These are phyloP conservation scores for Malassezia caprae DNA, from an alignment of 1,284 basidiomycete genomes.

Conservation along the genomic window DNA sequence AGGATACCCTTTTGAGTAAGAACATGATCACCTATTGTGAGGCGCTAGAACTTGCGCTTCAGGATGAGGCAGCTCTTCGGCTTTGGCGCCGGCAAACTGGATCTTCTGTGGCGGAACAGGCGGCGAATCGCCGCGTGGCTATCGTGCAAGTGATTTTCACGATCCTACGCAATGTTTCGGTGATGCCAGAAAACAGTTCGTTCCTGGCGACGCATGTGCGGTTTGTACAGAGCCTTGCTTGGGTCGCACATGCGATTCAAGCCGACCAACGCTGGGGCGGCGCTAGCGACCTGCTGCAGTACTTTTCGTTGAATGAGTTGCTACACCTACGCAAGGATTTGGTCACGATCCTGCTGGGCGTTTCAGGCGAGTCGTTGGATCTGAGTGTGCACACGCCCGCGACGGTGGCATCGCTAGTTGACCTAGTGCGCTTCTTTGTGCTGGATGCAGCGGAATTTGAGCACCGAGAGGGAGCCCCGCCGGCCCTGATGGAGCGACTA, in stretches of 20 bases:
- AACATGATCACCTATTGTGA: slow-evolving; percentile 24
- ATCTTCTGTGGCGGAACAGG: slow-evolving; percentile 15
- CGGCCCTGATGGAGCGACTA: slow-evolving; percentile 9
- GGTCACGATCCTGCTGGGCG: slow-evolving; percentile 62
- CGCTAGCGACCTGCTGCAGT: neutral
- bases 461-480: slow-evolving; percentile 54
- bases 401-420: slow-evolving; percentile 57
- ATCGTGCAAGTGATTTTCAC: slow-evolving; percentile 64
- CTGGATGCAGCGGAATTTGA: slow-evolving; percentile 61
- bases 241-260: slow-evolving; percentile 44
- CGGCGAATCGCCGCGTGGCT: slow-evolving; percentile 51
- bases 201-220: slow-evolving; percentile 61
- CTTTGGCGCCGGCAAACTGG: slow-evolving; percentile 20
- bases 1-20: neutral
- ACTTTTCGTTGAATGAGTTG: slow-evolving; percentile 49
- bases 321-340: slow-evolving; percentile 68
- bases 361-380: slow-evolving; percentile 55
- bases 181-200: slow-evolving; percentile 62
- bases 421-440: slow-evolving; percentile 65
- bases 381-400: slow-evolving; percentile 47
- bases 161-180: slow-evolving; percentile 75
- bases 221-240: slow-evolving; percentile 57
- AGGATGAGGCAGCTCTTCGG: slow-evolving; percentile 36
- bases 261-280: slow-evolving; percentile 17
- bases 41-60: slow-evolving; percentile 31